Conservation (phyloP, 176 grass and related monocot species). For the Hsuehochloa calcarea region DNA sequence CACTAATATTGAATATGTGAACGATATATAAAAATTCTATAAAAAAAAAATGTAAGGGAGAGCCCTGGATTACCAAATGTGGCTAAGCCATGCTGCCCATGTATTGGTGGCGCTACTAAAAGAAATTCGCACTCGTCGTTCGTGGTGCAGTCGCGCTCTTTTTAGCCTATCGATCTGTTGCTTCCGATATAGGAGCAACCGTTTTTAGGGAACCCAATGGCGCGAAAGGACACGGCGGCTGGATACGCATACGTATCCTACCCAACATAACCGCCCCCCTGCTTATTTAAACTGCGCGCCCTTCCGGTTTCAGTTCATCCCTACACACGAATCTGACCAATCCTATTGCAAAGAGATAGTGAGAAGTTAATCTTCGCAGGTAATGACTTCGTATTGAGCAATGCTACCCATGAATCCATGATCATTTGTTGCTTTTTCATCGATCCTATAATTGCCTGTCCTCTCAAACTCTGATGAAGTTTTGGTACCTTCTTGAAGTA, state of each 20-base stretch:
- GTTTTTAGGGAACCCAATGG: not conserved
- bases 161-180: not conserved
- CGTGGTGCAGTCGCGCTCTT: not conserved
- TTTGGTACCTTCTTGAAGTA: not conserved
- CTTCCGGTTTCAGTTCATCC: not conserved
- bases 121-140: not conserved
- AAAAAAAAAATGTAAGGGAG: no score
- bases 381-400: not conserved
- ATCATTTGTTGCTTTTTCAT: not conserved
- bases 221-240: conserved; percentile 22
- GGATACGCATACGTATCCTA: not conserved
- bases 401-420: not conserved
- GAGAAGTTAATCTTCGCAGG: not conserved
- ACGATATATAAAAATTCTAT: no score
- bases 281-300: conserved; percentile 8
- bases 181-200: not conserved
- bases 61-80: not conserved
- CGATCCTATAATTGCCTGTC: not conserved
- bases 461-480: not conserved
- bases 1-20: no score
- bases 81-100: not conserved
- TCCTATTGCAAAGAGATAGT: not conserved
- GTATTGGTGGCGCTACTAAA: not conserved
- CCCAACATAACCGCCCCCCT: not conserved
- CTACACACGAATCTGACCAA: not conserved